Evolutionary conservation across 176 grass and related monocot species (phyloP).

Genomic region (Carex pumila): DNA sequence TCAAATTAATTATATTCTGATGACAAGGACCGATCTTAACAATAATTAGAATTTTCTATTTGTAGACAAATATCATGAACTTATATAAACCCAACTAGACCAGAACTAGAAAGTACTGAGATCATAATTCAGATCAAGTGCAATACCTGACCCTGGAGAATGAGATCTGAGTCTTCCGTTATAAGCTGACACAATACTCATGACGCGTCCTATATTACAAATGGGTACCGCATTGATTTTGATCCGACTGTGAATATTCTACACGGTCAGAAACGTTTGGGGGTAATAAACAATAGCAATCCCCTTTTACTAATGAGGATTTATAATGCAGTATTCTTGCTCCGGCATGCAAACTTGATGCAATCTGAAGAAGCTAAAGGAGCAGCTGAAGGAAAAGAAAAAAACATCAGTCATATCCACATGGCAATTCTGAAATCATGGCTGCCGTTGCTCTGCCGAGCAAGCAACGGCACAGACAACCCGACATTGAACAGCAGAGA

Average conservation of each 20-base stretch:
- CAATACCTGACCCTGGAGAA: no score
- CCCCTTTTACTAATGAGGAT: background rate
- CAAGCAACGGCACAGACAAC: conserved; percentile 53
- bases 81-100: background rate
- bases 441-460: conserved; percentile 69
- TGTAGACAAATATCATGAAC: background rate
- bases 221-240: no score
- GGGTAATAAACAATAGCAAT: background rate
- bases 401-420: background rate
- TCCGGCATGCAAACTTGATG: conserved; percentile 51
- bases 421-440: conserved; percentile 54
- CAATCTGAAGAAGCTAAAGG: conserved; percentile 36
- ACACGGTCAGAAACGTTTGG: no score
- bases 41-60: no score
- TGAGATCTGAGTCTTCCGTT: no score
- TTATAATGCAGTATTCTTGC: conserved; percentile 51
- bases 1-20: background rate
- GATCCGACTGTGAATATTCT: no score
- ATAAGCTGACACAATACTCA: no score
- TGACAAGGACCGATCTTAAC: background rate
- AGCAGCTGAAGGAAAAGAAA: conserved; percentile 14
- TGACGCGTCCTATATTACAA: no score
- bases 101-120: background rate
- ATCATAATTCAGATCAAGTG: background rate
- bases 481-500: conserved; percentile 56